Base-by-base conservation (phyloP, 495 filamentous ascomycete genomes). In the Penicillium cataractarum region DNA sequence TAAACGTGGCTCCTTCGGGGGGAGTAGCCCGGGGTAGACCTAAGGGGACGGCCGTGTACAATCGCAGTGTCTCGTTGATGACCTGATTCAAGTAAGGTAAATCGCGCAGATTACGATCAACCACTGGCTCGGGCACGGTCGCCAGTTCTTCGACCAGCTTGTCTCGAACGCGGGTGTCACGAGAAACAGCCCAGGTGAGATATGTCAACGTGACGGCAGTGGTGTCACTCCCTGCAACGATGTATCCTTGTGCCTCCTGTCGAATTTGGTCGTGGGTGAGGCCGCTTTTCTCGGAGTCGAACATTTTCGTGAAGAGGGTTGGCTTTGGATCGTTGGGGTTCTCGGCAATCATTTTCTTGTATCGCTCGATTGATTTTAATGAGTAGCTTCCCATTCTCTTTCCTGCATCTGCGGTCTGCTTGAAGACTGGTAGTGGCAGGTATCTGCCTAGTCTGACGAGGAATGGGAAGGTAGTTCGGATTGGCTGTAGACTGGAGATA, bases 171-270 rank as follows among this genome's bases (percentile, higher is more conserved):
- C 74, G 63, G 0, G 71, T 67, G 10, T 71, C 33, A 17, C 50
- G 50, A 19, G 66, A 72, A 2, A 83, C 76, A 9, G 69, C 66
- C 65, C 76, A 79, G 3, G 71, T 50, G 10, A 81, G 68, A 56
- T 78, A 83, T 0, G 78, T 82, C 26, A 83, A 46, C 0, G 76
- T 78, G 0, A 77, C 69, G 1, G 78, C 75, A 2, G 82, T 84
- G 0, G 83, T 84, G 42, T 85, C 82, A 15, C 71, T 77, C 1
- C 84, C 84, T 0, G 82, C 86, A 1, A 87, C 50, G 51, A 87
- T 82, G 50, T 83, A 83, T 0, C 59, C 63, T 22, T 72, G 65
- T 0, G 82, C 82, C 33, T 84, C 79, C 6, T 65, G 49, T 6
- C 39, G 37, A 40, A 86, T 76, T 32, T 86, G 81, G 0, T 63